Base-by-base conservation (phyloP, 768 basidiomycete genomes). In the Termitomyces sp. region DNA sequence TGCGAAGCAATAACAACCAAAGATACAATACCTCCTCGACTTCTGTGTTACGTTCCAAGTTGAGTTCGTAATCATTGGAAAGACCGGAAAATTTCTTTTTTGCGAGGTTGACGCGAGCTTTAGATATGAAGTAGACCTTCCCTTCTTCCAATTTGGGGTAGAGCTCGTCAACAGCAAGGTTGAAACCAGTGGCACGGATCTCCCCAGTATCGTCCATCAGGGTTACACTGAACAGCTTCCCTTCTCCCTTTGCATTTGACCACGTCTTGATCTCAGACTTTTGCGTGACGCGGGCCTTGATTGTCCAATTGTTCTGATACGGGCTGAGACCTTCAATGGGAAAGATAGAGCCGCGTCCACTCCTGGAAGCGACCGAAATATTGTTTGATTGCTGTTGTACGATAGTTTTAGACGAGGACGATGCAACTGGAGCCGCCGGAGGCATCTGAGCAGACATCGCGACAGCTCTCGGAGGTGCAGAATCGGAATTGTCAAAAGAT, bases 271-370 rank as follows among this genome's bases (percentile, higher is more conserved):
- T 85, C 0, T 98, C 97, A 1, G 84, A 84, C 71, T 96, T 98
- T 60, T 90, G 83, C 13, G 86, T 90, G 50, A 98, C 92, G 43
- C 92, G 88, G 30, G 92, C 96, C 70, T 94, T 94, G 78, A 98
- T 96, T 10, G 92, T 94, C 97, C 97, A 99, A 71, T 92, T 92
- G 75, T 96, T 98, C 72, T 97, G 94, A 66, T 98, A 98, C 9
- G 96, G 96, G 67, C 90, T 94, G 46, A 98, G 81, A 5, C 87
- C 90, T 68, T 97, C 96, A 62, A 99, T 98, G 2, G 95, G 96
- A 71, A 87, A 80, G 18, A 78, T 72, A 24, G 73, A 71, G 51
- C 66, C 70, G 35, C 72, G 74, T n/a, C 67, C 67, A 59, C 48
- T 58, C 57, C 66, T 67, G n/a, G 18, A n/a, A 30, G 51, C 18